These are phyloP conservation scores for Melaleuca quinquenervia DNA, from an alignment of 345 rosid species.

Conservation along the genomic window DNA sequence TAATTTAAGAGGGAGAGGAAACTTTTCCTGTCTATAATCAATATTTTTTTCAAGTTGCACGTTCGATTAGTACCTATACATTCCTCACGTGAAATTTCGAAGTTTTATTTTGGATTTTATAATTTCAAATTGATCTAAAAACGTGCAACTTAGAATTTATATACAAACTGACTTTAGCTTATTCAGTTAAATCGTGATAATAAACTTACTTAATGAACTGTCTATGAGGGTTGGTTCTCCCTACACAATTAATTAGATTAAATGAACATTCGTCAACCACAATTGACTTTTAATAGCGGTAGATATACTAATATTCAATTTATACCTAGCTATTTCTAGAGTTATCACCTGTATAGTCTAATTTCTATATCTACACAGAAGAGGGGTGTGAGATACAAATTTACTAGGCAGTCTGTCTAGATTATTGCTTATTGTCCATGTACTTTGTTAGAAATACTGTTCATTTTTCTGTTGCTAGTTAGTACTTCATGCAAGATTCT, in stretches of 20 bases:
- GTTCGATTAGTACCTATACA: neutral
- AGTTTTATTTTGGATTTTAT: neutral
- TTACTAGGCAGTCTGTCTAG: neutral
- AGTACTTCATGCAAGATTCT: too few relatives aligned
- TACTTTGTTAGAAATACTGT: neutral
- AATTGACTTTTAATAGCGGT: neutral
- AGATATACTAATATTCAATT: neutral
- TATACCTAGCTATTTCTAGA: neutral
- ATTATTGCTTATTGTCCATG: neutral
- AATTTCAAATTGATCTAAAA: neutral
- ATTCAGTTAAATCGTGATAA: neutral
- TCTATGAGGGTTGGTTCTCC: neutral
- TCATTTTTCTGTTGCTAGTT: too few relatives aligned
- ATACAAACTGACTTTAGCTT: neutral
- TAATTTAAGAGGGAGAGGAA: neutral
- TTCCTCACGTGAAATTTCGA: neutral
- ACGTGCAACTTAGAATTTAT: neutral
- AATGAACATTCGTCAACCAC: neutral
- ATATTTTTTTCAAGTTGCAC: neutral
- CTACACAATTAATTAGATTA: neutral
- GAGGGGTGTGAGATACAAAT: neutral
- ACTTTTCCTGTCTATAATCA: neutral
- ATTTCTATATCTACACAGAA: neutral
- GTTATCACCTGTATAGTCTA: neutral
- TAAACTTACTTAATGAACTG: neutral